Conservation (phyloP, 2,329 filamentous ascomycete genomes). For the Neofusicoccum sp. region DNA sequence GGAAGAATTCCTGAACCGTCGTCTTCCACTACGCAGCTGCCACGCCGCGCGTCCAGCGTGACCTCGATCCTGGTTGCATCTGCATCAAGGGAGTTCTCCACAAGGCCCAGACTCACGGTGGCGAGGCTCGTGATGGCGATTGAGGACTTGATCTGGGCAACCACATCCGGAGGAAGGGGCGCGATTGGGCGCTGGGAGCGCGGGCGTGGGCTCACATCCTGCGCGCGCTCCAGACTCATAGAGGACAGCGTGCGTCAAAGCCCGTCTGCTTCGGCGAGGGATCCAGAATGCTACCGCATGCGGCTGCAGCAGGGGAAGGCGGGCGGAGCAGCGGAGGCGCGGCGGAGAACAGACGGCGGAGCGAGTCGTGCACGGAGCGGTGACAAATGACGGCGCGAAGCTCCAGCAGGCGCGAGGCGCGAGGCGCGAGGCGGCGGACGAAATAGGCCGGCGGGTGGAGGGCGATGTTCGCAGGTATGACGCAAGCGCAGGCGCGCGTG, state of each 20-base stretch:
- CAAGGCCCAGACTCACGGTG: slow-evolving; percentile 68
- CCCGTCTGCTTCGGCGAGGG: neutral
- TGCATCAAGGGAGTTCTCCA: slow-evolving; percentile 87
- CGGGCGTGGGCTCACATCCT: slow-evolving; percentile 11
- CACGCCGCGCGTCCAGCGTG: slow-evolving; percentile 72
- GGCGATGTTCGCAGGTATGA: neutral
- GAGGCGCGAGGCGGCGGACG: neutral
- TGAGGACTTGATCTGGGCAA: slow-evolving; percentile 83
- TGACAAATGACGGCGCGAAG: slow-evolving; percentile 5
- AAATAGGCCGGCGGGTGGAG: neutral
- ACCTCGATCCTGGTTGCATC: slow-evolving; percentile 69
- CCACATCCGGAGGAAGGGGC: slow-evolving; percentile 69
- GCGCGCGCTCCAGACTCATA: slow-evolving; percentile 16
- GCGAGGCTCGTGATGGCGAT: slow-evolving; percentile 75
- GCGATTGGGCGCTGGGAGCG: slow-evolving; percentile 53
- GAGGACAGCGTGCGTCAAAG: neutral
- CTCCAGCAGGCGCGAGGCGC: neutral
- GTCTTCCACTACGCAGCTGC: slow-evolving; percentile 80
- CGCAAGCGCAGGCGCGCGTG: slow-evolving; percentile 5
- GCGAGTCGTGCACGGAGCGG: slow-evolving; percentile 2
- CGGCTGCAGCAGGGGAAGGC: neutral
- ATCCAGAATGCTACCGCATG: slow-evolving; percentile 1
- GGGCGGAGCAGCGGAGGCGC: slow-evolving; percentile 3
- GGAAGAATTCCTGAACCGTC: slow-evolving; percentile 78
- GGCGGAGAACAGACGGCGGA: slow-evolving; percentile 8